phyloP scores from a whole-genome alignment of 352 stramenopile genomes.

The Aphanomyces invadans region DNA sequence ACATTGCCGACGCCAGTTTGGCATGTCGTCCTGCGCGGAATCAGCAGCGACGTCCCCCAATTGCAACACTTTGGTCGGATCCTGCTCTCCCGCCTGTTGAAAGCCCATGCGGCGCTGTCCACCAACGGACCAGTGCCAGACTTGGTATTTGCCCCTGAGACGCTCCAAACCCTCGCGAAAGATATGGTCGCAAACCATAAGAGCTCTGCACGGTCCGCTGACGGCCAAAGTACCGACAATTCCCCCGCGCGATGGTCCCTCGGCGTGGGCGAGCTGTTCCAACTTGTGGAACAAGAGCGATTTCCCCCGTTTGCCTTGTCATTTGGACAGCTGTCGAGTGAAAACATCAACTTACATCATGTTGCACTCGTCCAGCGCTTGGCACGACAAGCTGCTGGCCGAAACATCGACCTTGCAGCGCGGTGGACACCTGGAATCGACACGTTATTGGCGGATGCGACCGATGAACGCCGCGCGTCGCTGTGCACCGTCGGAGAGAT shows the following conservation, averaged over 20 bases:
- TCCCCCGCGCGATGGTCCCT: conserved; percentile 69
- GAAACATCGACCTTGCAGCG: not conserved
- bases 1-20: conserved; percentile 40
- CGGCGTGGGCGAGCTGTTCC: conserved; percentile 53
- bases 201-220: conserved; percentile 47
- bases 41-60: conserved; percentile 53
- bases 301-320: not conserved
- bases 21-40: conserved; percentile 42
- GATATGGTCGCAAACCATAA: conserved; percentile 45
- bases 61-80: conserved; percentile 49
- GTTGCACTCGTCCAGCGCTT: conserved; percentile 9
- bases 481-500: conserved; percentile 52
- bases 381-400: not conserved
- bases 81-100: conserved; percentile 46
- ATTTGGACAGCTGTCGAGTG: conserved; percentile 14
- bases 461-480: conserved; percentile 53
- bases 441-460: not conserved
- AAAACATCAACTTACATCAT: conserved; percentile 12
- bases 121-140: conserved; percentile 15
- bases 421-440: conserved; percentile 4
- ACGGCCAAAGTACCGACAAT: conserved; percentile 57
- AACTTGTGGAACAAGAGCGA: conserved; percentile 4
- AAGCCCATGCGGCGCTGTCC: conserved; percentile 33
- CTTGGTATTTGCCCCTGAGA: conserved; percentile 38
- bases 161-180: conserved; percentile 35